Evolutionary conservation across 148 eudicot genomes (phyloP), one percentile per base, ranked within the genome.

Genomic region (Amaranthus cruentus): DNA sequence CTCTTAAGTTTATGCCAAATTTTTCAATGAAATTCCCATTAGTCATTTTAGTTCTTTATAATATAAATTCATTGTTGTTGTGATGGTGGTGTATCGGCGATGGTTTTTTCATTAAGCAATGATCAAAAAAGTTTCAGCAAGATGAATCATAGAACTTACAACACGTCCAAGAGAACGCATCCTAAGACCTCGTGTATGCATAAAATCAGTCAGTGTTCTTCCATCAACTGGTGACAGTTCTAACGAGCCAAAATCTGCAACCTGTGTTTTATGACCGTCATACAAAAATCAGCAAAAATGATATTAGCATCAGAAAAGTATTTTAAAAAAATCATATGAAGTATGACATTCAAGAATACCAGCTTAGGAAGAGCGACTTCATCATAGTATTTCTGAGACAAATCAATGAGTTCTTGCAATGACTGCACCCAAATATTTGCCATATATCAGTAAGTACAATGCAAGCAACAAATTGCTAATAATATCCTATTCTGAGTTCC

Each of bases 221-320:
- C 99, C 99, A 87, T 96, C 99, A 64, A 96, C 99, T 48, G 99
- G 99, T 47, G 99, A 96, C 73, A 96, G 96, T 78, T 96, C 99
- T 79, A 96, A 83, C 68, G 99, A 96, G 77, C 99, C 99, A 86
- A 96, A 96, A 89, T 96, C 99, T 75, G 97, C 91, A 80, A 96
- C 99, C 99, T 96, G 87, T 65, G n/a, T 51, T 48, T 43, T 51
- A 87, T 6, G 62, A 70, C 15, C 4, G 55, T 74, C n/a, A 77
- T 10, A 63, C 43, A 80, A 66, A 74, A 11, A 72, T 73, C 61
- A 50, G 11, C 5, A 73, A 15, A 50, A 14, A 3, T 15, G 38
- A 6, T 43, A 75, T 50, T 21, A 49, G 18, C 49, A 15, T n/a
- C 44, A 13, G 38, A 70, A 59, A 46, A 3, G 70, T 15, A 44